Conservation (phyloP, 75 land plant species). For the Pinus albicaulis region DNA sequence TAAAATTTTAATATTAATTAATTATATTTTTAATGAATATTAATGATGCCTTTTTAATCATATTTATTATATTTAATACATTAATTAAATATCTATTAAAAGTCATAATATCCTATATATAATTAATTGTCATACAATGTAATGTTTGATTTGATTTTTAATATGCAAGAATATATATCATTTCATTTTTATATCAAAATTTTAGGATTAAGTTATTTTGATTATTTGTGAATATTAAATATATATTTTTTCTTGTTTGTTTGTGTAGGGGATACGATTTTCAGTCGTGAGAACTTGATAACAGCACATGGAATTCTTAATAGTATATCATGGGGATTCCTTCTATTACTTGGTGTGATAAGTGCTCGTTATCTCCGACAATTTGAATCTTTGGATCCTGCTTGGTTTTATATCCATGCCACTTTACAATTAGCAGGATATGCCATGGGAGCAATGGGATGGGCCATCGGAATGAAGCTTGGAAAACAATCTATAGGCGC, state of each 20-base stretch:
- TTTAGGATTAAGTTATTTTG: too few species aligned
- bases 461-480: slow-evolving; percentile 57
- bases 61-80: too few species aligned
- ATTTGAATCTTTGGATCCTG: slow-evolving; percentile 32
- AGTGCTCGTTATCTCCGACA: slow-evolving; percentile 69
- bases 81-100: too few species aligned
- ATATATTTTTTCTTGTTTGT: not conserved
- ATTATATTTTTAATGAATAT: too few species aligned
- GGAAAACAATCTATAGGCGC: slow-evolving; percentile 50
- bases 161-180: too few species aligned
- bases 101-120: too few species aligned
- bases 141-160: too few species aligned
- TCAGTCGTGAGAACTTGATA: slow-evolving; percentile 11
- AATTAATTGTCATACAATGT: too few species aligned
- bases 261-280: not conserved
- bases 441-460: slow-evolving; percentile 57
- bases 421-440: slow-evolving; percentile 46
- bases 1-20: too few species aligned
- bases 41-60: too few species aligned
- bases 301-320: slow-evolving; percentile 52
- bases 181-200: too few species aligned
- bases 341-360: slow-evolving; percentile 65
- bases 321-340: slow-evolving; percentile 70
- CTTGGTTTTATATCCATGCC: slow-evolving; percentile 82
- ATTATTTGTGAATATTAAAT: too few species aligned